Evolutionary conservation across 2,329 filamentous ascomycete species (phyloP), one percentile per base, ranked within the genome.

Genomic region (Paraphoma sp.): DNA sequence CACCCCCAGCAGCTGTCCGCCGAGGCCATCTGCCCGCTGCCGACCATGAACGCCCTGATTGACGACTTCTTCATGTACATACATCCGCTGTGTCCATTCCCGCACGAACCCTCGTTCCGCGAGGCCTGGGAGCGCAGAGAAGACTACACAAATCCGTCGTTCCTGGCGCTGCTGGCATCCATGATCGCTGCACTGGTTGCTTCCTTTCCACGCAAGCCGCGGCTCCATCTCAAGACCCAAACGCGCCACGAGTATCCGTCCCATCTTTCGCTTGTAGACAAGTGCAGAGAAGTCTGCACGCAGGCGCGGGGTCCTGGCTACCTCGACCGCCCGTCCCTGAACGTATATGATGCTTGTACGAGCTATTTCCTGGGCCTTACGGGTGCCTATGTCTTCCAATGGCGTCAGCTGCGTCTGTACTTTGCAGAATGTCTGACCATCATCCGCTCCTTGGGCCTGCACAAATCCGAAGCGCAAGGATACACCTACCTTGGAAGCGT

Each of bases 1-100:
- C 76, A 79, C 5, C 76, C 81, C 16, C 69, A 70, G 17, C 76
- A 79, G 42, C 73, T 84, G 9, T 85, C 84, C 3, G 83, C 88
- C 46, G 90, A 93, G 70, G 81, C 85, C 1, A 92, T 93, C 59
- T 90, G 89, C 41, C 88, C 90, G 0, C 82, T 89, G 74, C 84
- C 86, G 7, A 86, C 89, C 10, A 79, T 93, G 50, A 84, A 89
- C 66, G 82, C 89, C 2, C 81, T 93, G 14, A 85, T 93, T 54
- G 89, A 93, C 72, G 90, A 93, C 78, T 93, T 91, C 82, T 93
- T 93, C 77, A 92, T 88, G 16, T 92, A 92, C 72, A 89, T 93
- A 51, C 89, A 93, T 65, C 90, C 90, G 1, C 82, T 93, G 8
- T 86, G 86, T 55, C 90, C 90, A 0, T 93, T 93, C 54, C 90